Evolutionary conservation across 768 basidiomycete genomes (phyloP).

Genomic region (Gymnopilus dilepis): DNA sequence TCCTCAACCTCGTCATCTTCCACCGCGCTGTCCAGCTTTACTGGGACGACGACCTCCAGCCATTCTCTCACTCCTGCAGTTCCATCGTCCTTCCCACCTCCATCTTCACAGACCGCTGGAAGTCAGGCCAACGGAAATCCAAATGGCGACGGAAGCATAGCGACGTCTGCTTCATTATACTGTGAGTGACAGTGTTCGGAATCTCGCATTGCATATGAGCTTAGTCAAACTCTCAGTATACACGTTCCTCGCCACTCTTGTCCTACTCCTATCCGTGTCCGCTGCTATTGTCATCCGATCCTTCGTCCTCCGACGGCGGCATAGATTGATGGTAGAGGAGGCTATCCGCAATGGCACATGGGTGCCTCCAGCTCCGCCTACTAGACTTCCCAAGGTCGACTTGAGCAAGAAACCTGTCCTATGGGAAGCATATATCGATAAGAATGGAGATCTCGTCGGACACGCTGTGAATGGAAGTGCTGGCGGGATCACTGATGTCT

Average conservation of each 20-base stretch:
- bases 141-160: conserved; percentile 17
- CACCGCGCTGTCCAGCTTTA: neutral
- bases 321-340: conserved; percentile 62
- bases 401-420: conserved; percentile 51
- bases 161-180: conserved; percentile 38
- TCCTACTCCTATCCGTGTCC: conserved; percentile 70
- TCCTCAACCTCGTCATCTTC: conserved; percentile 7
- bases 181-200: conserved; percentile 29
- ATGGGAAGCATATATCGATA: conserved; percentile 50
- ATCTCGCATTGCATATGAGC: conserved; percentile 1
- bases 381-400: conserved; percentile 38
- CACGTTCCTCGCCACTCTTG: conserved; percentile 66
- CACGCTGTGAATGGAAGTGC: conserved; percentile 1
- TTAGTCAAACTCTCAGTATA: conserved; percentile 37
- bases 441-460: conserved; percentile 17
- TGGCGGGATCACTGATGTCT: conserved; percentile 18
- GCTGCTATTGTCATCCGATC: conserved; percentile 70
- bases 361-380: conserved; percentile 44
- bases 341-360: conserved; percentile 71
- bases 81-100: neutral
- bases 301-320: conserved; percentile 64
- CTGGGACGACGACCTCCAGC: neutral
- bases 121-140: neutral
- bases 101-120: neutral
- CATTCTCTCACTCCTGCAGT: neutral